These are phyloP conservation scores for Trypanosoma theileri DNA, from an alignment of 208 protist genomes.

Conservation along the genomic window DNA sequence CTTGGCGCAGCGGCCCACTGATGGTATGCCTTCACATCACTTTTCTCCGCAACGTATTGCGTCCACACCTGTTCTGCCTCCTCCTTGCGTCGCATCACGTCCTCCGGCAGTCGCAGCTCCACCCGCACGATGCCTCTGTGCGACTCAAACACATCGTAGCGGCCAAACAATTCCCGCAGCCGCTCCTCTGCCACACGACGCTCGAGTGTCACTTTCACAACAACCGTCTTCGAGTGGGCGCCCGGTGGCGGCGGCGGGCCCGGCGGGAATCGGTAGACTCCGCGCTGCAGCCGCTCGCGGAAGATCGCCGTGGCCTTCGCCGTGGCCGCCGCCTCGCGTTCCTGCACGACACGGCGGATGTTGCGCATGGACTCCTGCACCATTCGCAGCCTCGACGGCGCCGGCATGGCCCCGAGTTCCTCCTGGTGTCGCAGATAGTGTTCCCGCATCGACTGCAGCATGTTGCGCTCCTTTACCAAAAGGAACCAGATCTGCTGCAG, in stretches of 20 bases:
- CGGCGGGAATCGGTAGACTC: slow-evolving; percentile 83
- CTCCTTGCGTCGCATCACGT: slow-evolving; percentile 65
- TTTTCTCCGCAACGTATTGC: slow-evolving; percentile 64
- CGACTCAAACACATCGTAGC: slow-evolving; percentile 75
- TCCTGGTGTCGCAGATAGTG: slow-evolving; percentile 91
- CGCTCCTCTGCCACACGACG: slow-evolving; percentile 62
- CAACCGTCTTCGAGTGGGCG: slow-evolving; percentile 49
- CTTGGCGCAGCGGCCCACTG: slow-evolving; percentile 61
- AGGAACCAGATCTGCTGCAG: slow-evolving; percentile 92
- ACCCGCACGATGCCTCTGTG: slow-evolving; percentile 85
- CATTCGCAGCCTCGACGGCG: slow-evolving; percentile 83
- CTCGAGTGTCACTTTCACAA: slow-evolving; percentile 71
- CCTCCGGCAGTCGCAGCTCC: slow-evolving; percentile 56
- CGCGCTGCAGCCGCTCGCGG: slow-evolving; percentile 58
- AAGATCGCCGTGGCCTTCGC: slow-evolving; percentile 66
- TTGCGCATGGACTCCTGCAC: slow-evolving; percentile 84
- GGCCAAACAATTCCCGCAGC: slow-evolving; percentile 75
- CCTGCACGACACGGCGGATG: slow-evolving; percentile 73
- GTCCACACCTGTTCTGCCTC: slow-evolving; percentile 83
- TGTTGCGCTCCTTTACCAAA: slow-evolving; percentile 92
- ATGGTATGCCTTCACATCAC: slow-evolving; percentile 78
- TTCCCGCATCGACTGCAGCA: slow-evolving; percentile 78
- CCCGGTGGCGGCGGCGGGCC: slow-evolving; percentile 79
- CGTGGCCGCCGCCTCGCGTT: slow-evolving; percentile 81
- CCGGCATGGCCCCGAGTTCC: slow-evolving; percentile 88